Base-by-base conservation (phyloP, 176 grass and related monocot species). In the Rhynchospora pubera region DNA sequence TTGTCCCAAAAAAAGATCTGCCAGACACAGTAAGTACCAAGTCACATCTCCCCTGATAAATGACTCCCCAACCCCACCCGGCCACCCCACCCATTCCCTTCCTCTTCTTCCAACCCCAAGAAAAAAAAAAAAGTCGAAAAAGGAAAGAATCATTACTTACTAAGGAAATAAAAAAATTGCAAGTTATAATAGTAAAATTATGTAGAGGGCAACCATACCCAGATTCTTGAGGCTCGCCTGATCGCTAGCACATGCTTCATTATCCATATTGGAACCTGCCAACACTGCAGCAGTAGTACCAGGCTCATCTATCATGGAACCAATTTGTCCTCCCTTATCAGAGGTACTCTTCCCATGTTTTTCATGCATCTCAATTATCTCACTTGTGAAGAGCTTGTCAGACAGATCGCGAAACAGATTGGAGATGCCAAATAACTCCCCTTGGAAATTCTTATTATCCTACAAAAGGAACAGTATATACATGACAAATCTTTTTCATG, bases 381-480 rank as follows among this genome's bases (percentile, higher is more conserved):
- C 92, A 86, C 95, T 98, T 65, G 92, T 98, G 60, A 98, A 97
- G 83, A 94, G 92, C 87, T 98, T 93, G 81, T 98, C 92, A 77
- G 92, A 98, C 66, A 98, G 75, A 75, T 98, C 90, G 4, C 84
- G 85, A 85, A 98, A 98, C 64, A 98, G 85, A 87, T 98, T 98
- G 83, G 88, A 98, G 72, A 98, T 94, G 83, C 95, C 95, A 91
- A 98, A 98, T 67, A 98, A 87, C 52, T 98, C 95, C 26, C 95
- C 95, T 84, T 98, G 90, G 85, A 93, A 98, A 82, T 98, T 94
- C 82, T 93, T 98, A 84, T 93, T 87, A 83, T 94, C 94, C 94
- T 97, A 65, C 77, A 75, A 83, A 47, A 74, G 71, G 71, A 26
- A 75, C 10, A 75, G 22, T 26, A 74, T 21, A 28, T 53, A 45